Evolutionary conservation across 495 filamentous ascomycete genomes (phyloP), one percentile per base, ranked within the genome.

Genomic region (Tuber borchii): DNA sequence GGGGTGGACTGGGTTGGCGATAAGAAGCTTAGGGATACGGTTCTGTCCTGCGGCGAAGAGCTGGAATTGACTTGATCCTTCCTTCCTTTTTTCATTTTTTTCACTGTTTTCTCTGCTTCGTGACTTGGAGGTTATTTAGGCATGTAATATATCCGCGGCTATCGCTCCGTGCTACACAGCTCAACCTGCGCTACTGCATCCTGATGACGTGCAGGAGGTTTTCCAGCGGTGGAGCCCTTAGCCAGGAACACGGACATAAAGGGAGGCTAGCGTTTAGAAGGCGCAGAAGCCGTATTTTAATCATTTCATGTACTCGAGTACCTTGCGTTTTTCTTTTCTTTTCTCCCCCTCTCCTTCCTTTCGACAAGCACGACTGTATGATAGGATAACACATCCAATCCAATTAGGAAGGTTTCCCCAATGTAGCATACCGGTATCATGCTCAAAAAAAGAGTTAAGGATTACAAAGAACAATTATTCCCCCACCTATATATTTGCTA

Each of bases 1-100:
- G 94, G 93, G 68, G 84, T 95, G 46, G 89, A 97, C 78, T 97
- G 94, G 94, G 89, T 88, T 34, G 86, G 89, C 70, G 89, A 97
- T 83, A 88, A 89, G 61, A 86, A 85, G 72, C 85, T 97, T 73
- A 85, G 89, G 76, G 89, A 88, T 70, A 85, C 95, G 76, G 93
- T 97, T 34, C 85, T 97, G 73, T 92, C 77, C n/a, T 82, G 81
- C 71, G 81, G 80, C 31, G 81, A 82, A 37, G 80, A 82, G 22
- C 31, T 70, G 37, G 78, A 74, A 45, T 77, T 56, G 56, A 65
- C 61, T 73, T 75, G 26, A 70, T 4, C 42, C 51, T 61, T 71
- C 56, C 71, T 78, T 43, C 70, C 74, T 68, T 73, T 72, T 61
- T 71, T 69, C 22, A 69, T 70, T 77, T 70, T 42, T 45, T 43